Evolutionary conservation across 805 yeast species (phyloP).

Genomic region (Zygoascus tannicola): DNA sequence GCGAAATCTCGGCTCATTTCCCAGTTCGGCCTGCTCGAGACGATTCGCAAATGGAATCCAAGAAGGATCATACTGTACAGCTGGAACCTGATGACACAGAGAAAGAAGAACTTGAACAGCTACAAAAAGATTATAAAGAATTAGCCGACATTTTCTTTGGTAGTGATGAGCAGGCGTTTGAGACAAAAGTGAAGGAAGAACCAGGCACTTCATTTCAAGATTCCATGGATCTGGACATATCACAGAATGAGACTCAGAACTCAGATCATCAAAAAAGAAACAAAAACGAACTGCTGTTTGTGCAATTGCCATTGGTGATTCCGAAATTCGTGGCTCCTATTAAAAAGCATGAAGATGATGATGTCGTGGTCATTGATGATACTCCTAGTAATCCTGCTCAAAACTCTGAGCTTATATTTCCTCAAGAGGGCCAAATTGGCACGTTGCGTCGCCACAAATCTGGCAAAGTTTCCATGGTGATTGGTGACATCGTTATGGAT

Average conservation of each 20-base stretch:
- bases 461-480: constrained; percentile 65
- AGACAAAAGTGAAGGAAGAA: neutral
- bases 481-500: constrained; percentile 63
- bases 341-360: constrained; percentile 7
- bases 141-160: neutral
- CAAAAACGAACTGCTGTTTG: constrained; percentile 30
- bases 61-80: constrained; percentile 1
- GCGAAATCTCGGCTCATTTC: constrained; percentile 16
- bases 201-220: constrained; percentile 8
- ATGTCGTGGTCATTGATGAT: constrained; percentile 9
- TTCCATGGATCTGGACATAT: constrained; percentile 11
- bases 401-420: constrained; percentile 8
- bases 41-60: constrained; percentile 5
- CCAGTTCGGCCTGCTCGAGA: constrained; percentile 20
- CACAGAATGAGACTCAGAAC: constrained; percentile 7
- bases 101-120: neutral
- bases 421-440: constrained; percentile 56
- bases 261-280: constrained; percentile 21
- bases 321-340: constrained; percentile 29
- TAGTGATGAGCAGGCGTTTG: neutral
- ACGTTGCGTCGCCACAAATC: constrained; percentile 68
- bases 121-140: constrained; percentile 1
- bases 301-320: constrained; percentile 43
- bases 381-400: neutral
- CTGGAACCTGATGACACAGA: constrained; percentile 7